These are phyloP conservation scores for Plasmodium malariae DNA, from an alignment of 169 alveolate species.

Conservation along the genomic window DNA sequence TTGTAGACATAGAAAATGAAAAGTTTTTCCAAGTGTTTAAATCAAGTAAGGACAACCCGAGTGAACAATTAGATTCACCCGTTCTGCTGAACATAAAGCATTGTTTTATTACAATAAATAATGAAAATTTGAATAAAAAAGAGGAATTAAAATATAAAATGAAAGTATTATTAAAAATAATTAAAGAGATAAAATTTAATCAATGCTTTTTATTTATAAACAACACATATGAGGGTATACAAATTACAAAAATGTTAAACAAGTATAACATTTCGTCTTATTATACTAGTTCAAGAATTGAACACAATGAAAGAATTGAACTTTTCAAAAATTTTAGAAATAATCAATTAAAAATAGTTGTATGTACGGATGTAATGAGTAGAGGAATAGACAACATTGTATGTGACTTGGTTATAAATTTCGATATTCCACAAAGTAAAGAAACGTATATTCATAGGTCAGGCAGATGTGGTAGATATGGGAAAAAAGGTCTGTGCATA, in stretches of 20 bases:
- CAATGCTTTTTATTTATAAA: constrained; percentile 60
- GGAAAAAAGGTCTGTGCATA: constrained; percentile 88
- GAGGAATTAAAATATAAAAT: constrained; percentile 61
- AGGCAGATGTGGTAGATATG: constrained; percentile 92
- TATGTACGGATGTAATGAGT: constrained; percentile 93
- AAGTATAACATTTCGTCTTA: constrained; percentile 75
- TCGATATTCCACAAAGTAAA: constrained; percentile 90
- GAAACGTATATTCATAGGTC: constrained; percentile 92
- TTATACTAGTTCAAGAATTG: constrained; percentile 80
- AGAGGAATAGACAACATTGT: constrained; percentile 92
- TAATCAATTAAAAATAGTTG: constrained; percentile 82
- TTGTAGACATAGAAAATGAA: too few species aligned
- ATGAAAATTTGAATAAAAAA: constrained; percentile 37
- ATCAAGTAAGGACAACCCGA: background rate
- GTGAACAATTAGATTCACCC: constrained; percentile 23
- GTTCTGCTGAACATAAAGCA: constrained; percentile 24
- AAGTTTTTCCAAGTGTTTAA: too few species aligned
- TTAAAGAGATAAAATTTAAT: constrained; percentile 31
- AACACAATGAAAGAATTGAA: constrained; percentile 77
- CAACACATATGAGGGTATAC: constrained; percentile 63
- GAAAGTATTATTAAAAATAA: constrained; percentile 39
- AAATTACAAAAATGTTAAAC: constrained; percentile 70
- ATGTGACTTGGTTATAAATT: constrained; percentile 91
- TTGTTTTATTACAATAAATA: constrained; percentile 51
- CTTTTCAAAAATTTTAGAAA: constrained; percentile 39